Evolutionary conservation across 108 stramenopile species (phyloP), one percentile per base, ranked within the genome.

Genomic region (Discostella stelligeroides): DNA sequence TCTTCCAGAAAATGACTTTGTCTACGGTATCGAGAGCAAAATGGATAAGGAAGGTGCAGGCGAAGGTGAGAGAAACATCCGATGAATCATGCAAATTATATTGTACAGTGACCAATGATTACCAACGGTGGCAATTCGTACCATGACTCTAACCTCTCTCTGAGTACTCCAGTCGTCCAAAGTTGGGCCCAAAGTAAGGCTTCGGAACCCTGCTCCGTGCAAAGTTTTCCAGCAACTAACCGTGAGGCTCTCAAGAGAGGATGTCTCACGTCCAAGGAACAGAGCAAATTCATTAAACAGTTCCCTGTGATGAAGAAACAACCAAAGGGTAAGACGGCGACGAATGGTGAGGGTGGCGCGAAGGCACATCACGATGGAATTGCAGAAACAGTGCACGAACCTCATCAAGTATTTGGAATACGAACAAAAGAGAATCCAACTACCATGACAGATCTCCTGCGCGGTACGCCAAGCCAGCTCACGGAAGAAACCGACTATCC

Each of bases 191-290:
- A 63, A 7, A 46, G 58, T 23, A 61, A 67, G 46, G 63, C 76
- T n/a, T 68, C 64, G 0, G 65, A 68, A 53, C 69, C 78, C 8
- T 62, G 70, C 29, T 72, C 75, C 8, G 71, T 76, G 75, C 79
- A 71, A 63, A 76, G 68, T 47, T 84, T 81, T 57, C 83, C 83
- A 20, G 79, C 75, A 25, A 80, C 83, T 20, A 84, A 80, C 63
- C 75, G 79, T 15, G 59, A 72, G 49, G 83, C 83, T 1, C 75
- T 84, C 8, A 73, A 63, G 47, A 41, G 76, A n/a, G 83, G 83
- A 43, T 75, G 74, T 48, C 56, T 84, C 50, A 81, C 79, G 7
- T 60, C 79, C 47, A 84, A 80, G 61, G 69, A 57, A 2, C 79
- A 81, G 51, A 74, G 79, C n/a, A 79, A 75, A 37, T 84, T 66